phyloP scores from a whole-genome alignment of 2,329 filamentous ascomycete species.

The Gliomastix tumulicola region DNA sequence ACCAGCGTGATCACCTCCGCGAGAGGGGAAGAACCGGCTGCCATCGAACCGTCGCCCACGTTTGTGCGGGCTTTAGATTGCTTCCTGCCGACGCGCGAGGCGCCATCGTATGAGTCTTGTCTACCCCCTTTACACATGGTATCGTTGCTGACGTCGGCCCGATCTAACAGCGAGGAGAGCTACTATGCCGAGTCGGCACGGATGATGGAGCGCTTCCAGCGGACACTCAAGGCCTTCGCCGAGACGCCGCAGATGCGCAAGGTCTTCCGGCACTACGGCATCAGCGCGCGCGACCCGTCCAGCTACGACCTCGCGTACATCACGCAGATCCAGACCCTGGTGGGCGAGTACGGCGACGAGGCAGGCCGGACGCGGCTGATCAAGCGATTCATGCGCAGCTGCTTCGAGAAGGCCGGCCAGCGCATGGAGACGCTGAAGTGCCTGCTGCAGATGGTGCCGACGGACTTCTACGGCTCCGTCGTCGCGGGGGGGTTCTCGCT shows the following conservation, averaged over 20 bases:
- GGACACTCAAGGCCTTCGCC: background rate
- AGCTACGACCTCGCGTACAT: background rate
- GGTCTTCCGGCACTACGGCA: background rate
- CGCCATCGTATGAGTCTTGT: too few species aligned
- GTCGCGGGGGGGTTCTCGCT: background rate
- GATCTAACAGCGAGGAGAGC: too few species aligned
- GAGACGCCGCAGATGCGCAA: background rate
- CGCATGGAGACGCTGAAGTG: background rate
- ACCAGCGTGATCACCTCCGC: too few species aligned
- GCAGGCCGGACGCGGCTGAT: background rate
- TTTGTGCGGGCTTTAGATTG: too few species aligned
- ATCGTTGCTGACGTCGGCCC: too few species aligned
- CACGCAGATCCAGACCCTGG: background rate
- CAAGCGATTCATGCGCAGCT: background rate
- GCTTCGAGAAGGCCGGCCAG: background rate
- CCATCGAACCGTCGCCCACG: too few species aligned
- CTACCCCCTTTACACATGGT: too few species aligned
- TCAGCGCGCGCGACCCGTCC: background rate
- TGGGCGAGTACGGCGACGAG: background rate
- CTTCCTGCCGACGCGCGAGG: too few species aligned
- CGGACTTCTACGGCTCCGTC: background rate
- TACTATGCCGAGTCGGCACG: background rate
- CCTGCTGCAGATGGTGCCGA: background rate
- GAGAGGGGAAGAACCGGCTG: too few species aligned
- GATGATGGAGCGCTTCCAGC: background rate